Evolutionary conservation across 139 green algal genomes (phyloP).

Genomic region (Deuterostichococcus epilithicus): DNA sequence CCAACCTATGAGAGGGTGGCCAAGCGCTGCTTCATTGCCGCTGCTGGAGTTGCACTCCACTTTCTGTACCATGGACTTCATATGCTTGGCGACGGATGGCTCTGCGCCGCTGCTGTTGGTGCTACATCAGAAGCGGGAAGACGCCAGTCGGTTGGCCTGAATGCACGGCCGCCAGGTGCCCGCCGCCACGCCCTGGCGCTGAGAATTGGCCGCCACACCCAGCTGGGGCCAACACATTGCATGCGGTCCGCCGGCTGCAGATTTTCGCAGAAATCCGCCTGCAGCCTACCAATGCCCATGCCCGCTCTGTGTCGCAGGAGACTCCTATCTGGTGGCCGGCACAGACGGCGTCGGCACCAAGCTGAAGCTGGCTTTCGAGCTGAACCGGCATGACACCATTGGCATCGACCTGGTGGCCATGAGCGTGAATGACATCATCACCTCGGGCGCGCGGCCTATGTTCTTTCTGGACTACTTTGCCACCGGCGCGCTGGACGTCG

Average conservation of each 20-base stretch:
- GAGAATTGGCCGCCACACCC: too few relatives aligned
- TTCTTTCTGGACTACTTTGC: constrained; percentile 99
- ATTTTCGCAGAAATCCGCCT: too few relatives aligned
- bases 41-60: too few relatives aligned
- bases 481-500: constrained; percentile 87
- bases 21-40: background rate
- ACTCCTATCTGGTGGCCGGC: constrained; percentile 91
- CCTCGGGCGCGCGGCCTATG: constrained; percentile 86
- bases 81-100: too few relatives aligned
- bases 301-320: constrained; percentile 55
- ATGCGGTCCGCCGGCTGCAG: too few relatives aligned
- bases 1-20: background rate
- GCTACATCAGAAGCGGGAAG: too few relatives aligned
- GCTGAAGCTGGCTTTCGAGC: constrained; percentile 96
- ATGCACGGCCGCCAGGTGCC: too few relatives aligned
- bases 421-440: constrained; percentile 97
- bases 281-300: background rate
- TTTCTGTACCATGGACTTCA: too few relatives aligned
- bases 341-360: constrained; percentile 98
- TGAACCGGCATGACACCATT: constrained; percentile 95
- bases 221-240: too few relatives aligned
- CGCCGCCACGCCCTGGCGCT: too few relatives aligned
- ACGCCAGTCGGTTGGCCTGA: too few relatives aligned
- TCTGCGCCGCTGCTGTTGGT: too few relatives aligned
- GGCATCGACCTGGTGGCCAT: constrained; percentile 97